These are phyloP conservation scores for Amauroascus niger DNA, from an alignment of 2,329 filamentous ascomycete species.

Conservation along the genomic window DNA sequence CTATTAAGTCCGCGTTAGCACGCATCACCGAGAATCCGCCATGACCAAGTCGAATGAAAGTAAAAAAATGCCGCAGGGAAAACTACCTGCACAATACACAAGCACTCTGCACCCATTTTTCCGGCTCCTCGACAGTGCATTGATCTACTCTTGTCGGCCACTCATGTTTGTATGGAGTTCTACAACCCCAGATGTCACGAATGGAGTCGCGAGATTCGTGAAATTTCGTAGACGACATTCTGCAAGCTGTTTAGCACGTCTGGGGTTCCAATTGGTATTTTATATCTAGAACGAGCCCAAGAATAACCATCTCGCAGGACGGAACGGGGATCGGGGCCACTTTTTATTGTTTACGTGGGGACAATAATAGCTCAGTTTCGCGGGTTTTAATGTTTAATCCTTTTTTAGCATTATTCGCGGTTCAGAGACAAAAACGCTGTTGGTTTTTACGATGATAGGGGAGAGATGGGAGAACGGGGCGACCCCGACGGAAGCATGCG, in stretches of 20 bases:
- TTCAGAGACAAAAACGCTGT: no score
- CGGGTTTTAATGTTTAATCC: no score
- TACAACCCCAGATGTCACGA: conserved; percentile 26
- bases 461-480: no score
- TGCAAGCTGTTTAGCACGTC: no score
- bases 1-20: conserved; percentile 14
- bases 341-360: no score
- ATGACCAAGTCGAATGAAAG: neutral
- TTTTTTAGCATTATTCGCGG: no score
- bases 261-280: no score
- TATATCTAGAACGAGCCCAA: no score
- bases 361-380: no score
- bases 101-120: conserved; percentile 34
- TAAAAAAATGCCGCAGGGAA: neutral
- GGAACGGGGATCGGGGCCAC: neutral
- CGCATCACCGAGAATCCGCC: neutral
- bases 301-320: no score
- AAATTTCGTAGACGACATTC: neutral
- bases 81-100: conserved; percentile 33
- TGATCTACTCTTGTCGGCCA: conserved; percentile 29
- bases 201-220: conserved; percentile 25
- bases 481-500: no score
- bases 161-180: conserved; percentile 28
- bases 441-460: no score
- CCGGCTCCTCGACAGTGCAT: conserved; percentile 26